Conservation (phyloP, 129 eudicot species). For the Centella asiatica region DNA sequence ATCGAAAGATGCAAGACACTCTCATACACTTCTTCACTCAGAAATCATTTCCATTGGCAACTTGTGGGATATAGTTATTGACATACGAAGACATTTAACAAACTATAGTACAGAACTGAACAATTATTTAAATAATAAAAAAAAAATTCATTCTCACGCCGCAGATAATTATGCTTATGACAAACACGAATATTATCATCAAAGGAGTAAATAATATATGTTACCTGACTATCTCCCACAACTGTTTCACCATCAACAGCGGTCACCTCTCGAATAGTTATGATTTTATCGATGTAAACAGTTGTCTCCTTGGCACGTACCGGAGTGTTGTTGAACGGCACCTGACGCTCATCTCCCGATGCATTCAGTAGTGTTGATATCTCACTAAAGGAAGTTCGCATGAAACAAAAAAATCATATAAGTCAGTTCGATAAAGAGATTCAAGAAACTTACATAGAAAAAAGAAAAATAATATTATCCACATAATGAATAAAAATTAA, state of each 20-base stretch:
- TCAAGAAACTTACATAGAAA: background rate
- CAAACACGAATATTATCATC: background rate
- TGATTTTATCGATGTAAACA: conserved; percentile 67
- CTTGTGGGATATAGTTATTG: no score
- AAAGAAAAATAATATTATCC: background rate
- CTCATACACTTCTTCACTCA: no score
- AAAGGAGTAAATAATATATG: background rate
- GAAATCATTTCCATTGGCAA: no score
- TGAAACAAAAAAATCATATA: conserved; percentile 3
- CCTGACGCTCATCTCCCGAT: conserved; percentile 25
- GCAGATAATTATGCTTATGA: no score
- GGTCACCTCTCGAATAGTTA: conserved; percentile 53
- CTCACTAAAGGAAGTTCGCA: conserved; percentile 24
- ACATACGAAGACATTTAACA: no score
- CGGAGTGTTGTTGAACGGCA: conserved; percentile 12
- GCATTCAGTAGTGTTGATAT: conserved; percentile 18
- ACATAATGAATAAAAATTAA: background rate
- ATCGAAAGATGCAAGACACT: no score
- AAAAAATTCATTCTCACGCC: no score
- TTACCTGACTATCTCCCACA: conserved; percentile 41
- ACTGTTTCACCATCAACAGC: conserved; percentile 29
- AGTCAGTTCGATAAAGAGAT: background rate
- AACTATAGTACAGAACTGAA: no score
- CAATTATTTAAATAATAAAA: no score
- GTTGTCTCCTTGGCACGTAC: conserved; percentile 57